phyloP scores from a whole-genome alignment of 352 stramenopile species.

The Elongisporangium prolatum region DNA sequence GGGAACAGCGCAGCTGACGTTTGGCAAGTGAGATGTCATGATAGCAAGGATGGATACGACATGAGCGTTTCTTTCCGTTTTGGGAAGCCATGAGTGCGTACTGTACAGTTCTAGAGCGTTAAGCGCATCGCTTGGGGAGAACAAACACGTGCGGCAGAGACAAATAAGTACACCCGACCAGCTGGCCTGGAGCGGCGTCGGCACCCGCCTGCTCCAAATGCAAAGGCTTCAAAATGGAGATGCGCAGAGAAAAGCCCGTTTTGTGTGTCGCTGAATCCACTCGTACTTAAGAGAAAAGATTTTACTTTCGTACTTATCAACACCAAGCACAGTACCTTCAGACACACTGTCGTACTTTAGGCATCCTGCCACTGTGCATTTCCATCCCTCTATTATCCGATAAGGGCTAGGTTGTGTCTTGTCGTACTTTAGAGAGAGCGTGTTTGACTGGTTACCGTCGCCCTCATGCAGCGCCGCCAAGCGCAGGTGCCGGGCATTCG shows the following conservation, averaged over 20 bases:
- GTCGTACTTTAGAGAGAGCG: neutral
- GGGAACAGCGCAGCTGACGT: neutral
- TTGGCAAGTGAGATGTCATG: neutral
- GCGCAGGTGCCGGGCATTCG: constrained; percentile 12
- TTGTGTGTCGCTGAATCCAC: neutral
- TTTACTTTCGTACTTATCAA: too few species aligned
- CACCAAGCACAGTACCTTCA: too few species aligned
- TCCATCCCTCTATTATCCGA: neutral
- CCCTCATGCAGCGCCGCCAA: constrained; percentile 5
- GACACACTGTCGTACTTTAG: too few species aligned
- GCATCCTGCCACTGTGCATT: too few species aligned
- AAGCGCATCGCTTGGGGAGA: neutral
- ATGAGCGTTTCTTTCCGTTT: neutral
- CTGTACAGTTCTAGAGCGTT: neutral
- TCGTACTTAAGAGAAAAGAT: neutral
- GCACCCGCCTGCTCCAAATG: neutral
- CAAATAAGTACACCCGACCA: neutral
- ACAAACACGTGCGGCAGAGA: neutral
- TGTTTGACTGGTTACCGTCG: constrained; percentile 19
- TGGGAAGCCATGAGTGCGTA: neutral
- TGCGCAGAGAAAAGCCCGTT: neutral
- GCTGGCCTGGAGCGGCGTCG: neutral
- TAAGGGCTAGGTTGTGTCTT: neutral
- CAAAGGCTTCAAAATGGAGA: neutral
- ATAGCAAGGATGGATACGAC: neutral